Conservation (phyloP, 192 early-diverging fungal species). For the Entomortierella chlamydospora region DNA sequence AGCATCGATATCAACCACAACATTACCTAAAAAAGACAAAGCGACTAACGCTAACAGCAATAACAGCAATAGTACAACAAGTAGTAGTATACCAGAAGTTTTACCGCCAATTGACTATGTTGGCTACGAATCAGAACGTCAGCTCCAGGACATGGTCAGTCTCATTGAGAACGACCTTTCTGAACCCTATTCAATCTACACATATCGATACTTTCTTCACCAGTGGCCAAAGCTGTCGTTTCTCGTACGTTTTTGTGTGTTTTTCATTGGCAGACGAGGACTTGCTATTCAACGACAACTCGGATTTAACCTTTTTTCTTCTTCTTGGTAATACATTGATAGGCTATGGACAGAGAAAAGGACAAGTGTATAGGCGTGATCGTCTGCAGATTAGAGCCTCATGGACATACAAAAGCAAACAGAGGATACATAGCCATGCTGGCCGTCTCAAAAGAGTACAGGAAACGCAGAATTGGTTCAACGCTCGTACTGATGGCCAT, state of each 20-base stretch:
- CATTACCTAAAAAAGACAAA: no score
- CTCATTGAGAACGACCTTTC: conserved; percentile 96
- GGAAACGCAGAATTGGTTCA: conserved; percentile 85
- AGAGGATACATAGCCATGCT: conserved; percentile 99
- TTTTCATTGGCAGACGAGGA: no score
- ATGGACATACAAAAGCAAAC: conserved; percentile 60
- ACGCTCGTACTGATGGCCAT: conserved; percentile 80
- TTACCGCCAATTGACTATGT: conserved; percentile 60
- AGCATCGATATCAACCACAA: conserved; percentile 3
- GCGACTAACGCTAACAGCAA: background rate
- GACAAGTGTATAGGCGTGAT: conserved; percentile 84
- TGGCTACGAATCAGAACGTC: conserved; percentile 78
- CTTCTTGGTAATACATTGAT: background rate
- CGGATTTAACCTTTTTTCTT: background rate
- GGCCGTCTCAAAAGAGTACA: conserved; percentile 83
- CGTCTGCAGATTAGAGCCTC: conserved; percentile 87
- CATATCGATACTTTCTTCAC: conserved; percentile 96
- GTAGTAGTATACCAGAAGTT: background rate
- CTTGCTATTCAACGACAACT: no score
- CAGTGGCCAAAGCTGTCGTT: conserved; percentile 93
- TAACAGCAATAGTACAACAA: background rate
- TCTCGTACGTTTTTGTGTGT: conserved; percentile 62
- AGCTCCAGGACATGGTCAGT: conserved; percentile 79
- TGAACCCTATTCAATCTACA: conserved; percentile 97
- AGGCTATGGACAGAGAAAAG: conserved; percentile 68